Percentiles rank a stretch among this genome's conserved stretches.
These are phyloP conservation scores for Nicotiana obtusifolia DNA, from an alignment of 257 asterid genomes.

Conservation along the genomic window DNA sequence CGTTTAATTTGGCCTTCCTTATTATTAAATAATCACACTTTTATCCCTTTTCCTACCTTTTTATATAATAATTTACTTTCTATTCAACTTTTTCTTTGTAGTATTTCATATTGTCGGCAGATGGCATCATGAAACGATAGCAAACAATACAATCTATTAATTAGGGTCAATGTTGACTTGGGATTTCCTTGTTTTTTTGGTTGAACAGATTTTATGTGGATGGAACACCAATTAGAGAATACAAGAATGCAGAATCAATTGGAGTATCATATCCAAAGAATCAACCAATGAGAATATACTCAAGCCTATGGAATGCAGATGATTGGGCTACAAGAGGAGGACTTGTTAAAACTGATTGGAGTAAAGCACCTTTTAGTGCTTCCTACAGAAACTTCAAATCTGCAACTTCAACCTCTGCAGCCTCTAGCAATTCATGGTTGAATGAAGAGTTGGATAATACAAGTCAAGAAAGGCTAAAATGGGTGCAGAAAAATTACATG, in stretches of 20 bases:
- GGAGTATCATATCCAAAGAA: conserved; percentile 51
- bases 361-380: conserved; percentile 60
- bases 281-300: conserved; percentile 69
- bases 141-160: too few relatives aligned
- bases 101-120: too few relatives aligned
- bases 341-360: conserved; percentile 60
- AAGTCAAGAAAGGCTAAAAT: conserved; percentile 41
- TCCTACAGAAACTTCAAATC: conserved; percentile 47
- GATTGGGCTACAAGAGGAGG: conserved; percentile 81
- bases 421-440: conserved; percentile 20
- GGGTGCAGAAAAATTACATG: conserved; percentile 44
- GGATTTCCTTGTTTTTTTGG: neutral
- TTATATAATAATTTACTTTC: too few relatives aligned
- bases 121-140: too few relatives aligned
- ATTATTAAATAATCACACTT: too few relatives aligned
- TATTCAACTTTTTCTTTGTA: too few relatives aligned
- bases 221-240: conserved; percentile 54
- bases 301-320: conserved; percentile 72
- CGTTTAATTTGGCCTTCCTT: too few relatives aligned
- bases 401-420: neutral
- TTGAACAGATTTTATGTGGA: conserved; percentile 49
- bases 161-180: neutral
- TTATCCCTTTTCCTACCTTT: too few relatives aligned
- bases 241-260: conserved; percentile 43
- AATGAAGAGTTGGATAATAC: conserved; percentile 36